A percentile compares a stretch with the other conserved stretches of the same genome.
These are phyloP conservation scores for Rutstroemia sp. DNA, from an alignment of 2,329 filamentous ascomycete species.

Conservation along the genomic window DNA sequence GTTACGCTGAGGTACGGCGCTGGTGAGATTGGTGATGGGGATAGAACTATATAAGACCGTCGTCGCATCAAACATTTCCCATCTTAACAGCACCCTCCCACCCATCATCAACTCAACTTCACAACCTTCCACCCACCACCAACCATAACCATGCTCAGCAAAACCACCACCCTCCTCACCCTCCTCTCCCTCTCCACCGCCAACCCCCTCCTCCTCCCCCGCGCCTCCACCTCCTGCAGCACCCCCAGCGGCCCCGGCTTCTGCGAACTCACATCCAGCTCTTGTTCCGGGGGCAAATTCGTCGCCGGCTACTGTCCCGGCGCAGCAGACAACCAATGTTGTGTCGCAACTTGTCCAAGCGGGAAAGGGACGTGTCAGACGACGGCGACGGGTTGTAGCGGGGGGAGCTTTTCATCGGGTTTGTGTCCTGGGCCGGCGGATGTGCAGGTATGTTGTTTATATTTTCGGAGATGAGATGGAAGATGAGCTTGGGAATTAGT, in stretches of 20 bases:
- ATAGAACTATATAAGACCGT: not conserved
- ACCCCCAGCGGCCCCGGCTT: conserved; percentile 12
- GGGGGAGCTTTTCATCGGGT: conserved; percentile 11
- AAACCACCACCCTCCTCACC: not conserved
- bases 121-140: not conserved
- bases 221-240: conserved; percentile 12
- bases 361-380: conserved; percentile 13
- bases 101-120: not conserved
- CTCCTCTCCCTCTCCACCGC: not conserved
- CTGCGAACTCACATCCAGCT: conserved; percentile 12
- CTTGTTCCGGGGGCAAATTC: conserved; percentile 11
- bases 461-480: not conserved
- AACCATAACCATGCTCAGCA: not conserved
- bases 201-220: not conserved
- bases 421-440: conserved; percentile 15
- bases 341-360: conserved; percentile 13
- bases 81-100: not conserved
- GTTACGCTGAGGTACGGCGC: too few relatives aligned
- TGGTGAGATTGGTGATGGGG: not conserved
- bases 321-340: conserved; percentile 16
- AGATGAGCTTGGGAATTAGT: not conserved
- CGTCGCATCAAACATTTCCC: not conserved
- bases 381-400: conserved; percentile 11
- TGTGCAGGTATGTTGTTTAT: conserved; percentile 5
- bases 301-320: conserved; percentile 16